Conservation (phyloP, 1,139 yeast genomes). For the Lizanozyma gosingica region DNA sequence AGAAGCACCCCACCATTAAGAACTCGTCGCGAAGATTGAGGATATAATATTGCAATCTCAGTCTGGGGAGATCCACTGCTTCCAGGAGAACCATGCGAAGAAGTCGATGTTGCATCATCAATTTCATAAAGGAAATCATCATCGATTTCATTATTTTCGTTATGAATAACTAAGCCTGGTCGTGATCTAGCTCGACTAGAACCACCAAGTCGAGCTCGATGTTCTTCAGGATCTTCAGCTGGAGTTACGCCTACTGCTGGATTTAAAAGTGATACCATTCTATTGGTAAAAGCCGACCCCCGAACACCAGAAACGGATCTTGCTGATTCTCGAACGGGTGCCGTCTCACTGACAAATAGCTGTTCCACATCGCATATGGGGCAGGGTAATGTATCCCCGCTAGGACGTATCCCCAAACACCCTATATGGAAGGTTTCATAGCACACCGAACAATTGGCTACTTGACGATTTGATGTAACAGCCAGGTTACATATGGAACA, state of each 20-base stretch:
- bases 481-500: background rate
- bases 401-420: background rate
- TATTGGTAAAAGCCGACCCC: constrained; percentile 2
- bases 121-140: constrained; percentile 22
- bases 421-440: background rate
- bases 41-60: background rate
- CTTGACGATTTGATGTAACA: too few relatives aligned
- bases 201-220: background rate
- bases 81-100: too few relatives aligned
- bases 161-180: constrained; percentile 20
- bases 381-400: background rate
- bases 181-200: constrained; percentile 2
- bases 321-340: too few relatives aligned
- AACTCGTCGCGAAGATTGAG: constrained; percentile 9
- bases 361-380: background rate
- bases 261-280: background rate
- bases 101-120: too few relatives aligned
- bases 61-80: too few relatives aligned
- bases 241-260: background rate
- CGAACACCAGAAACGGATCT: too few relatives aligned
- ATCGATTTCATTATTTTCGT: constrained; percentile 28
- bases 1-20: constrained; percentile 35
- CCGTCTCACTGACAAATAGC: background rate
- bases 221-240: background rate
- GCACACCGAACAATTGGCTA: too few relatives aligned